Conservation (phyloP, 2,329 filamentous ascomycete genomes). For the Bipolaris gigantea region DNA sequence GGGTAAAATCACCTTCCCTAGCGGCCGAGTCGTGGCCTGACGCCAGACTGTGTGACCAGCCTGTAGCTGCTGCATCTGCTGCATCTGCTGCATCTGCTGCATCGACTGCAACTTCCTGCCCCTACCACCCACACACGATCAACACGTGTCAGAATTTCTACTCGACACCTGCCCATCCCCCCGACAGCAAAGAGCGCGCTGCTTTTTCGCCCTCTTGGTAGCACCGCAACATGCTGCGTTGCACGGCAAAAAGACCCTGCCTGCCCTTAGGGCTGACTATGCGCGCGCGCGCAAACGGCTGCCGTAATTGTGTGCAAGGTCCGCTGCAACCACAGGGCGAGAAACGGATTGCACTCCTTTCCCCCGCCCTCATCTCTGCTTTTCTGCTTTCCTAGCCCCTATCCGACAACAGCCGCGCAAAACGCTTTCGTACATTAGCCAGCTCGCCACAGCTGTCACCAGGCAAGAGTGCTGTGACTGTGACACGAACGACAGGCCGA, state of each 20-base stretch:
- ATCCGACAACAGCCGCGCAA: not conserved
- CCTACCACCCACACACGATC: not conserved
- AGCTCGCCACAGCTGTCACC: not conserved
- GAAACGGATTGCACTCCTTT: not conserved
- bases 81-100: slow-evolving; percentile 24
- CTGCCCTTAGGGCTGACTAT: slow-evolving; percentile 20
- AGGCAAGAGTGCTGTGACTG: not conserved
- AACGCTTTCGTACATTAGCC: not conserved
- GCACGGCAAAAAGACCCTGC: slow-evolving; percentile 19
- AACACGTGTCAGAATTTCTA: slow-evolving; percentile 11
- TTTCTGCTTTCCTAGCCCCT: not conserved
- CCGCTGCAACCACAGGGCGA: slow-evolving; percentile 13
- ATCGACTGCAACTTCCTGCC: slow-evolving; percentile 17
- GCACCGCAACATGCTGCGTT: not conserved
- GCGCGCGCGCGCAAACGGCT: slow-evolving; percentile 5
- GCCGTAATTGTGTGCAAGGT: slow-evolving; percentile 2
- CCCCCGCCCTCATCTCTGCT: not conserved
- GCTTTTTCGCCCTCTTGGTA: not conserved
- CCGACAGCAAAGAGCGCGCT: not conserved
- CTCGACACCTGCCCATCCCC: slow-evolving; percentile 5
- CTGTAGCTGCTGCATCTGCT: slow-evolving; percentile 28
- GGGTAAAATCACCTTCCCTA: slow-evolving; percentile 24
- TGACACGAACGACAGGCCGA: not conserved
- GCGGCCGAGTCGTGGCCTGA: slow-evolving; percentile 26
- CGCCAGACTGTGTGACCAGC: slow-evolving; percentile 25